Evolutionary conservation across 2,329 filamentous ascomycete genomes (phyloP), one percentile per base, ranked within the genome.

Genomic region (Paracoccidioides brasiliensis): DNA sequence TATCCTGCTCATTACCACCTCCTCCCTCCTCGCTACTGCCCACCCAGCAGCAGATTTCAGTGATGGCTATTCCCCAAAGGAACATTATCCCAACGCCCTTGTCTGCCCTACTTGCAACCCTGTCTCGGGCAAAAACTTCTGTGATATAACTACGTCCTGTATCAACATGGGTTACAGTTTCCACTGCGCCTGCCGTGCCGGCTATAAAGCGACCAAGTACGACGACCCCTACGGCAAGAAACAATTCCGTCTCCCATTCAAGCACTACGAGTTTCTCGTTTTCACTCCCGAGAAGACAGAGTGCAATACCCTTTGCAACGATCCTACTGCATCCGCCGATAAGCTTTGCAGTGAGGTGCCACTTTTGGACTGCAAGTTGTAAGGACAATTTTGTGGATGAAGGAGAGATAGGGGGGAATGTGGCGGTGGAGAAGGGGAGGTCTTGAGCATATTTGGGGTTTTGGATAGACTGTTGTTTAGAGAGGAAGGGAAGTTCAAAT

Each of bases 111-210:
- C 67, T 49, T 73, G 71, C 66, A 71, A 72, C 58, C 69, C 71
- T 2, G 40, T 70, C 56, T 69, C 69, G 3, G 70, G 69, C 55
- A 49, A 69, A 52, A 73, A 73, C 60, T 58, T 61, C 57, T 74
- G 72, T 59, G 68, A 74, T 57, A 62, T 70, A 44, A 73, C 70
- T 12, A 74, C 72, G 30, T 73, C 72, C 5, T 74, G 72, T 62
- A 74, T 73, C 60, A 72, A 68, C 64, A 72, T 70, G 0, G 70
- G 70, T 52, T 62, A 61, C 5, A 58, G 63, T 28, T 72, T 71
- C 67, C 69, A 72, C 63, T 72, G 70, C 55, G 70, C 70, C 61
- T 72, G 70, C 57, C 69, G 70, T 55, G 70, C 70, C 22, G 70
- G 70, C 42, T 72, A 69, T 60, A 72, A 72, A 64, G 67, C 69